phyloP scores from a whole-genome alignment of 257 asterid species.

The Solanum chmielewskii region DNA sequence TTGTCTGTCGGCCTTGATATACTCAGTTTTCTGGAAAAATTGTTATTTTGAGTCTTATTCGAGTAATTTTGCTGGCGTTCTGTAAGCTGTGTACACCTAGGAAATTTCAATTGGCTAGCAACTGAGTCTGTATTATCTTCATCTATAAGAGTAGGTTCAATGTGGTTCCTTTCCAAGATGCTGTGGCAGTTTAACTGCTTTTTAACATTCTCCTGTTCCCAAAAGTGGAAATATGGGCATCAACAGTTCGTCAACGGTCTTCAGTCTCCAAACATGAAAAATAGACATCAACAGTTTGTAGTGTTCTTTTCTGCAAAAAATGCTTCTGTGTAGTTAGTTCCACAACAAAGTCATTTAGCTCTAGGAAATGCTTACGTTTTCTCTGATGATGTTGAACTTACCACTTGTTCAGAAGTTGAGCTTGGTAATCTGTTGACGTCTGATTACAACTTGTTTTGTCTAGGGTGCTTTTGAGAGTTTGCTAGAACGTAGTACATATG shows the following conservation, averaged over 20 bases:
- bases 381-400: background rate
- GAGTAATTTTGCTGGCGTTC: background rate
- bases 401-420: background rate
- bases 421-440: background rate
- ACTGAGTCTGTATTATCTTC: background rate
- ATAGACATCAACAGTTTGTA: background rate
- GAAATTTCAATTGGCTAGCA: background rate
- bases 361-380: background rate
- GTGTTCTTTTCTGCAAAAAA: background rate
- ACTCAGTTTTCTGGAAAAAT: background rate
- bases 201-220: background rate
- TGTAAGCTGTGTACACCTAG: background rate
- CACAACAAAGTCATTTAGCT: background rate
- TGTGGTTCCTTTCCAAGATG: background rate
- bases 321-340: background rate
- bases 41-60: background rate
- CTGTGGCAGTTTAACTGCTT: background rate
- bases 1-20: background rate
- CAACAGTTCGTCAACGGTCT: background rate
- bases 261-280: background rate
- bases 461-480: slow-evolving; percentile 96
- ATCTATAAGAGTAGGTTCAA: background rate
- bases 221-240: background rate
- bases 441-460: background rate
- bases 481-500: slow-evolving; percentile 58